These are phyloP conservation scores for Logfia minima DNA, from an alignment of 129 eudicot genomes.

Conservation along the genomic window DNA sequence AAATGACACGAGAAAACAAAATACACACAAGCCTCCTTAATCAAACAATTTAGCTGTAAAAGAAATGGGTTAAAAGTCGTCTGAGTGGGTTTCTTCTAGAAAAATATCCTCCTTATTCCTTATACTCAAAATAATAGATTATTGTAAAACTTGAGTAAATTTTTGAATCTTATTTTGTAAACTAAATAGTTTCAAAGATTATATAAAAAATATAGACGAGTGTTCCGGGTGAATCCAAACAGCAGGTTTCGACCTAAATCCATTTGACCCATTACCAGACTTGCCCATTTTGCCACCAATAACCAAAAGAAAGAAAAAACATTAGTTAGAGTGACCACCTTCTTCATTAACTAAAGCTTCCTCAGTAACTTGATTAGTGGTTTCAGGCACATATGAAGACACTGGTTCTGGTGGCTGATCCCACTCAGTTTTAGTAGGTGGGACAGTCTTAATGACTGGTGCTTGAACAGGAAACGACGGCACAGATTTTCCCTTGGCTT, in stretches of 20 bases:
- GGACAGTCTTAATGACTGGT: constrained; percentile 37
- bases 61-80: too few relatives aligned
- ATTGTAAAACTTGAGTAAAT: background rate
- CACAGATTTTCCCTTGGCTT: constrained; percentile 55
- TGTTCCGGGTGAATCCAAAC: background rate
- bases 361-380: constrained; percentile 39
- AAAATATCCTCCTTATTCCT: background rate
- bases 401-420: constrained; percentile 49
- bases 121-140: background rate
- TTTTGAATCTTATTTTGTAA: background rate
- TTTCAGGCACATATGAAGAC: constrained; percentile 45
- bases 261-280: background rate
- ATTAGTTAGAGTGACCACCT: constrained; percentile 34
- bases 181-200: background rate
- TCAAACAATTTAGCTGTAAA: background rate
- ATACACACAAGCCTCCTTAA: constrained; percentile 2
- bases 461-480: constrained; percentile 47
- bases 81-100: background rate
- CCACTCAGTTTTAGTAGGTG: constrained; percentile 59
- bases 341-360: constrained; percentile 50
- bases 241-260: background rate
- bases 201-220: background rate
- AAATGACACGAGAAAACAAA: background rate
- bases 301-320: background rate
- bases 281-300: background rate